These are phyloP conservation scores for Pelargonium fulgidum DNA, from an alignment of 441 rosid species.

Conservation along the genomic window DNA sequence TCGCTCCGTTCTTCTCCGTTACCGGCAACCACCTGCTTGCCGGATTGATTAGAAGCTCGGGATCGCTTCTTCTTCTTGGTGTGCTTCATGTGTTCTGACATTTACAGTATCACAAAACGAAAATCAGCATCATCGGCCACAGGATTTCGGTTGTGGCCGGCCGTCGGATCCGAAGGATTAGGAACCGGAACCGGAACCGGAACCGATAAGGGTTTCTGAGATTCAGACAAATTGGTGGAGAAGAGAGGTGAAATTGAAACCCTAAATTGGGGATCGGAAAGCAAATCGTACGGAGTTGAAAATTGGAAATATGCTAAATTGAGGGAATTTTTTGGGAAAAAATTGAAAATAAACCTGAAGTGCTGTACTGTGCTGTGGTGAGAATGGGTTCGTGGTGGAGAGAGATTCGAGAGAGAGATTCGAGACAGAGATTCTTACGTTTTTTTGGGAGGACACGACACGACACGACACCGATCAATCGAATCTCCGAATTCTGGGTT, in stretches of 20 bases:
- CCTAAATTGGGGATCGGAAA: background rate
- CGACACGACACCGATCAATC: too few relatives aligned
- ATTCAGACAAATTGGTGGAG: too few relatives aligned
- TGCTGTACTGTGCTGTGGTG: too few relatives aligned
- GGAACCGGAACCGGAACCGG: background rate
- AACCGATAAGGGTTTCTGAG: background rate
- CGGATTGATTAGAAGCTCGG: constrained; percentile 17
- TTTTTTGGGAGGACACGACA: too few relatives aligned
- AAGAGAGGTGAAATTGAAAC: too few relatives aligned
- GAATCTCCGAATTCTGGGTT: too few relatives aligned
- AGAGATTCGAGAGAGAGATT: background rate
- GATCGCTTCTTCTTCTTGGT: constrained; percentile 41
- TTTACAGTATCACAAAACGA: background rate
- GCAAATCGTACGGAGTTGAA: background rate
- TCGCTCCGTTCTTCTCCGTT: constrained; percentile 17
- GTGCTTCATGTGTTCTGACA: constrained; percentile 35
- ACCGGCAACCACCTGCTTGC: constrained; percentile 20
- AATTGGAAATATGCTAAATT: background rate
- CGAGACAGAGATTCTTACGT: too few relatives aligned
- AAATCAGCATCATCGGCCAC: too few relatives aligned
- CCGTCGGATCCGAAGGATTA: background rate
- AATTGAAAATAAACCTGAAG: background rate
- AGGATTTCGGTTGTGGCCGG: too few relatives aligned
- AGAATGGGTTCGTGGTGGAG: background rate
- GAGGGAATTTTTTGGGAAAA: background rate